Base-by-base conservation (phyloP, 2,329 filamentous ascomycete species). In the Ceratocystiopsis sp. region DNA sequence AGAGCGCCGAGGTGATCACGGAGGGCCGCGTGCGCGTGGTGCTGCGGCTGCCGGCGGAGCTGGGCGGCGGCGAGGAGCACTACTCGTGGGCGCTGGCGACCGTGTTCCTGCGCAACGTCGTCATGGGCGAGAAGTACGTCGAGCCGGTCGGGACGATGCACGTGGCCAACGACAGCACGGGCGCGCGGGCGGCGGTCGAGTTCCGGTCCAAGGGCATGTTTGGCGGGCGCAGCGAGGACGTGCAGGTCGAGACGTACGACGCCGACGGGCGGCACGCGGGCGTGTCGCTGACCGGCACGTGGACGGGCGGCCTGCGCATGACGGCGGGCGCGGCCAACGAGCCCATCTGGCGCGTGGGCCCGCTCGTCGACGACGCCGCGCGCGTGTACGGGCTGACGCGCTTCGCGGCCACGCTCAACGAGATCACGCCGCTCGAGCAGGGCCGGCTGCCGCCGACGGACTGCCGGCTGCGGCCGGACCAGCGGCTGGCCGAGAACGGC, bases 191-290 rank as follows among this genome's bases (percentile, higher is more conserved):
- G 1, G 69, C 80, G n/a, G 76, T 85, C 39, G 86, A 89, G 45
- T 98, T 98, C 65, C 93, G 91, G 57, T 76, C 80, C 44, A 93
- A 91, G 56, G 89, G 91, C 50, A 94, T 98, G 84, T 98, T 96
- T 63, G 87, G 89, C 32, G 91, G 91, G 14, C 78, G 91, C 45
- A 82, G 81, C 48, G 91, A 98, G 60, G 91, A 98, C 48, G 83
- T 96, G 11, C 69, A 73, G 34, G 80, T 89, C 8, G 79, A 87
- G 52, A 71, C 78, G 1, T 80, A 79, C 51, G 78, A 80, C 45
- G 61, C 70, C 0, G 69, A 80, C 44, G 85, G 84, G 36, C 61
- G 65, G 19, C 68, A 75, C 17, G 71, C 81, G 0, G 71, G 82
- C 1, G 66, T 80, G 12, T 77, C 81, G 15, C 65, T 96, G 19